A percentile compares a stretch with the other conserved stretches of the same genome.
These are phyloP conservation scores for Pichia kudriavzevii DNA, from an alignment of 1,139 yeast species.

Conservation along the genomic window DNA sequence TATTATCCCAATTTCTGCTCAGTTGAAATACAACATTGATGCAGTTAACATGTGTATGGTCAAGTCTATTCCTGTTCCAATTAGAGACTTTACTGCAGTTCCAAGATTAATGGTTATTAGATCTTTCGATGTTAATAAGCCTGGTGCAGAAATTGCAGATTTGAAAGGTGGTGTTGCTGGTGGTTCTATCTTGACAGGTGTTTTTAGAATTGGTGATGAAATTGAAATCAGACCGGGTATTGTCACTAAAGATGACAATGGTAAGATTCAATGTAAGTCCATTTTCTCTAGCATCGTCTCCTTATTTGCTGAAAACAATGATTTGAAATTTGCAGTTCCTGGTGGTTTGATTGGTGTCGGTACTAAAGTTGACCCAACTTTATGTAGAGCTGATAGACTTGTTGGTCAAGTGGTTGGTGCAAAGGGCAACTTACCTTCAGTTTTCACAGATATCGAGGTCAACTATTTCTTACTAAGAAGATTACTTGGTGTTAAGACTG, in stretches of 20 bases:
- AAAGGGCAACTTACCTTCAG: conserved; percentile 89
- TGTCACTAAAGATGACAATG: conserved; percentile 83
- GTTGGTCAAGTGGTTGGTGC: conserved; percentile 99
- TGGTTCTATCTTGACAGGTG: conserved; percentile 96
- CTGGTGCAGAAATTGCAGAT: conserved; percentile 96
- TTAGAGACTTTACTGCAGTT: conserved; percentile 87
- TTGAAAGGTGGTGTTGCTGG: conserved; percentile 99
- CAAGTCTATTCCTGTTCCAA: conserved; percentile 91
- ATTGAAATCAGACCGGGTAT: conserved; percentile 99
- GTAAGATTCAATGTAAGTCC: conserved; percentile 92
- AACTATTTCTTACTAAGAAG: conserved; percentile 95
- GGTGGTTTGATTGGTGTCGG: conserved; percentile 99
- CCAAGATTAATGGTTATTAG: conserved; percentile 96
- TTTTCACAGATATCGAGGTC: conserved; percentile 94
- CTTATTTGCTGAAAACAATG: conserved; percentile 94
- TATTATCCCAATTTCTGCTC: conserved; percentile 97
- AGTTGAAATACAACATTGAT: conserved; percentile 94
- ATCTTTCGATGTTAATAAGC: conserved; percentile 97
- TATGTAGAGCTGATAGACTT: conserved; percentile 98
- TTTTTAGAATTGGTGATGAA: conserved; percentile 93
- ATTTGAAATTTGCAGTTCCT: conserved; percentile 96
- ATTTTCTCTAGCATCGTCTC: conserved; percentile 91
- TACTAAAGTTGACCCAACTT: conserved; percentile 96
- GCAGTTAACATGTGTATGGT: conserved; percentile 97
- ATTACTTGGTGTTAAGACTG: conserved; percentile 96